Percentiles rank a stretch among this genome's conserved stretches.
phyloP scores from a whole-genome alignment of 176 grass and related monocot genomes.

The Typha latifolia region DNA sequence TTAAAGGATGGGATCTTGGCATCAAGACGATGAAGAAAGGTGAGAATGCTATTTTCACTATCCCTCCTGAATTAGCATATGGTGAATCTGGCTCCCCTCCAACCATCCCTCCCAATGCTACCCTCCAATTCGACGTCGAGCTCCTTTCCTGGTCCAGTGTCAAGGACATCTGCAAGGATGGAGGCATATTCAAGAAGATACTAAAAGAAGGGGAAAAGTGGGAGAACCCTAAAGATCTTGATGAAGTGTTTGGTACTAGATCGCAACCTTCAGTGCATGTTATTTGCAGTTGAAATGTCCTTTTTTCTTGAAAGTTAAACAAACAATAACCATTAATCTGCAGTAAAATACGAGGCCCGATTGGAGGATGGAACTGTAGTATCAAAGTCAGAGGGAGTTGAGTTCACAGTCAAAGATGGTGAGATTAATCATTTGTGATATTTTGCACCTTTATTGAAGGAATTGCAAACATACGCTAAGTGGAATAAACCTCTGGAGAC shows the following conservation, averaged over 20 bases:
- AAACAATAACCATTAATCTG: not conserved
- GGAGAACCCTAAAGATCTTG: conserved; percentile 86
- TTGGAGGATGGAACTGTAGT: conserved; percentile 69
- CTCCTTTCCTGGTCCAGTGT: conserved; percentile 87
- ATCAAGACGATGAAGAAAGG: conserved; percentile 99
- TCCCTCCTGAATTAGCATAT: conserved; percentile 83
- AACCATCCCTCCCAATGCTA: conserved; percentile 77
- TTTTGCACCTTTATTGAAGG: not conserved
- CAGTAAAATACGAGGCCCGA: conserved; percentile 76
- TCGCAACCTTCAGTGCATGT: not conserved
- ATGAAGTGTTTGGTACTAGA: conserved; percentile 82
- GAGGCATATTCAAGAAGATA: conserved; percentile 82
- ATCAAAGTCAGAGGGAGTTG: conserved; percentile 64
- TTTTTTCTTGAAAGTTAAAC: not conserved
- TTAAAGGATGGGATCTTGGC: conserved; percentile 98
- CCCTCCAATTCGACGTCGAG: conserved; percentile 91
- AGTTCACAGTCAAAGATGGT: conserved; percentile 96
- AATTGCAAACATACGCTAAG: not conserved
- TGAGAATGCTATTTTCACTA: conserved; percentile 95
- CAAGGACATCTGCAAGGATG: conserved; percentile 93
- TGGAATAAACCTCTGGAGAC: conserved; percentile 1
- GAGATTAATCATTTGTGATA: not conserved
- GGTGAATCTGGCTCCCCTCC: conserved; percentile 83
- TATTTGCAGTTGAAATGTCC: not conserved
- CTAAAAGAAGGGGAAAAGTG: conserved; percentile 88